Evolutionary conservation across 2,329 filamentous ascomycete species (phyloP), one percentile per base, ranked within the genome.

Genomic region (Colletotrichum godetiae): DNA sequence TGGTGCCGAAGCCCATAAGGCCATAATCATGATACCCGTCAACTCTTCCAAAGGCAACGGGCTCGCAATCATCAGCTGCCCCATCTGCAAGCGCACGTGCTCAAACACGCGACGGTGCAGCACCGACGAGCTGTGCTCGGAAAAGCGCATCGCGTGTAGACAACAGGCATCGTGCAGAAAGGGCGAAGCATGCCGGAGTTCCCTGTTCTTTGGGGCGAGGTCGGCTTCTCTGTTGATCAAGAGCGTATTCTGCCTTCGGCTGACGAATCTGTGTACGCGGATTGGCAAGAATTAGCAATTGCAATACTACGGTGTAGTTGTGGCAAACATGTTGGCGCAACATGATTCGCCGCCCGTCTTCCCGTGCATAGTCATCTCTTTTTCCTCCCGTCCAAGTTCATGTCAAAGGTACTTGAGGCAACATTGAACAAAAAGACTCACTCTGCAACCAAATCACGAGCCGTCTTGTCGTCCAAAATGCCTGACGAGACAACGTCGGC

Each of bases 161-260:
- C 83, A 85, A 73, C 83, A 84, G 1, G 84, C 82, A 27, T 81
- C 81, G 57, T 82, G 82, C 12, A 85, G 75, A 67, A 85, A 85
- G 1, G 83, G 81, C 0, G 84, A 85, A 4, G 79, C 78, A 19
- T 78, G 77, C 4, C 80, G 80, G 19, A 80, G 68, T 7, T 79
- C 79, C 15, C 76, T 73, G 33, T 74, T 67, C 11, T 53, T 62
- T 4, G 67, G 49, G 11, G 66, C 53, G n/a, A 70, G 66, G 33
- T 69, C 62, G 15, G 53, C n/a, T 42, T 75, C 73, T 29, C 57
- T 69, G 24, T 73, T 73, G 19, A 75, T 62, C 4, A 75, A 62
- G 24, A 73, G 56, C 6, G 71, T 67, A 13, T 75, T 58, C 19
- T 61, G 65, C 27, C 67, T 66, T 33, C 72, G 62, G 22, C 31